These are phyloP conservation scores for Tetrapyrgos nigripes DNA, from an alignment of 1,284 basidiomycete genomes.

Conservation along the genomic window DNA sequence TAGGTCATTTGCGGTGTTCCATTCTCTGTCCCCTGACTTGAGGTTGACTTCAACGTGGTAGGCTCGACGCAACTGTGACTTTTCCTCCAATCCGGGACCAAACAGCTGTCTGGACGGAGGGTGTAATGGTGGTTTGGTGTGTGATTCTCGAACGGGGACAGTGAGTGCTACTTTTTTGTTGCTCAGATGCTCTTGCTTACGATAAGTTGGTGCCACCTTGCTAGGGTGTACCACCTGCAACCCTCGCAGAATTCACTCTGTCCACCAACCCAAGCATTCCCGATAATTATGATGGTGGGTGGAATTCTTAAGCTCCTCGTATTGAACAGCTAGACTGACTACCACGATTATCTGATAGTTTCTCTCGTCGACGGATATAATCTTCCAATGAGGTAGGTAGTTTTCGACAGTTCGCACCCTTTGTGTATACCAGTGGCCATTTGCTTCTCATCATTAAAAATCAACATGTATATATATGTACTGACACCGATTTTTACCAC, in stretches of 20 bases:
- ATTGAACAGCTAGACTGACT: too few relatives aligned
- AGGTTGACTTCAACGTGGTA: conserved; percentile 15
- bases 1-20: conserved; percentile 14
- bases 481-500: conserved; percentile 32
- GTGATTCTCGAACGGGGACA: conserved; percentile 49
- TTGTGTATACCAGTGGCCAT: too few relatives aligned
- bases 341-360: conserved; percentile 26
- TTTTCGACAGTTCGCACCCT: background rate
- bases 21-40: background rate
- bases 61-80: conserved; percentile 54
- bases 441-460: background rate
- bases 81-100: conserved; percentile 48
- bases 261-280: conserved; percentile 28
- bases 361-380: conserved; percentile 63
- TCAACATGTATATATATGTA: background rate
- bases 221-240: conserved; percentile 60
- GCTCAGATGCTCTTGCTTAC: background rate
- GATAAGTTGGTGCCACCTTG: background rate
- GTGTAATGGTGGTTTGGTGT: conserved; percentile 55
- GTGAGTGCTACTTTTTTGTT: conserved; percentile 31
- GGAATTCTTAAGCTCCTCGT: too few relatives aligned
- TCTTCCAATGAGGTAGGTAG: conserved; percentile 46
- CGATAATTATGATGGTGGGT: conserved; percentile 53
- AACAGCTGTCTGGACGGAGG: conserved; percentile 59
- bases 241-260: conserved; percentile 63